Evolutionary conservation across 768 basidiomycete species (phyloP), one percentile per base, ranked within the genome.

Genomic region (Coprinellus aureogranulatus): DNA sequence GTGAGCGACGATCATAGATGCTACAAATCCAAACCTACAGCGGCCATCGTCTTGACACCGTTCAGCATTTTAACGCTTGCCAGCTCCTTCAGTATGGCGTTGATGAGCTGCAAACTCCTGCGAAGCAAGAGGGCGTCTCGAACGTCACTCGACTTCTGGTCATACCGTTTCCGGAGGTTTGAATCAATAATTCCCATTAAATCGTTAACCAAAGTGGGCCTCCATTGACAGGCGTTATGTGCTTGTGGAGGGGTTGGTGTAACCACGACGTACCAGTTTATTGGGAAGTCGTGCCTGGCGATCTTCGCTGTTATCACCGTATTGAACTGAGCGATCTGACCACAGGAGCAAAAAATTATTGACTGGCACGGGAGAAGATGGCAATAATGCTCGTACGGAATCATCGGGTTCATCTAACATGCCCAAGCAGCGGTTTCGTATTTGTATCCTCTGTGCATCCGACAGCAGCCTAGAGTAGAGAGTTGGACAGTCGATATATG

Each of bases 381-480:
- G 30, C 30, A 16, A 25, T 37, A 22, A 18, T 39, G 18, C 48
- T 8, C 23, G 4, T 18, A 90, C 93, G 30, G 84, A 84, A 54
- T 89, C 88, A 65, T 95, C 92, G 31, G 78, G 72, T 65, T 94
- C 93, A 61, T 90, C 82, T 28, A 95, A 68, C 59, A 94, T 85
- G 5, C 77, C 65, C 52, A 92, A 67, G 59, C 82, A 85, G 48
- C 88, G 80, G 42, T 74, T 72, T 27, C 92, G 82, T 57, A 94
- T 90, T n/a, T 77, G 69, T 6, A 65, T 61, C 61, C 88, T 79
- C 61, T 91, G 85, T 25, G 89, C 85, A 45, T 88, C 84, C 12
- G 83, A 80, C 54, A 92, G 77, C 27, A 88, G 75, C 66, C 90
- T 94, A 64, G 20, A 55, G 62, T 56, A 56, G 53, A 44, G 55